phyloP scores from a whole-genome alignment of 1,139 yeast species.

The Pichia sp. region DNA sequence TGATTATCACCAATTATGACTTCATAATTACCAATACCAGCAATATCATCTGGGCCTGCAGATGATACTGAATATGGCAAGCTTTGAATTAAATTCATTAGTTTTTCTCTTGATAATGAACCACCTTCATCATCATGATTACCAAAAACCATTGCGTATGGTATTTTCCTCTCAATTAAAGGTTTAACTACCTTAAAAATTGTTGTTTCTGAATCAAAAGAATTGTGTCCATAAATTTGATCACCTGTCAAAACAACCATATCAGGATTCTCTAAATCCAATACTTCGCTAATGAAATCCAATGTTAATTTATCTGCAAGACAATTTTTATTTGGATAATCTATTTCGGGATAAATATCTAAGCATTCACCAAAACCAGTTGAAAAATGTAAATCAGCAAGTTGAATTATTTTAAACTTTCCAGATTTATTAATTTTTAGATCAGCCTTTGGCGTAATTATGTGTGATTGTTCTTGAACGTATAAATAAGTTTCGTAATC shows the following conservation, averaged over 20 bases:
- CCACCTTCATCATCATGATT: constrained; percentile 88
- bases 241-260: constrained; percentile 84
- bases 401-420: constrained; percentile 71
- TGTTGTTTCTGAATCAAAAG: constrained; percentile 77
- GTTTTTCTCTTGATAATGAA: constrained; percentile 48
- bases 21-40: constrained; percentile 77
- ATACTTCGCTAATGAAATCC: constrained; percentile 51
- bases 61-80: constrained; percentile 65
- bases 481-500: constrained; percentile 21
- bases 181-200: constrained; percentile 73
- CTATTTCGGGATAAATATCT: constrained; percentile 52
- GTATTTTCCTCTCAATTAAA: constrained; percentile 56
- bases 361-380: constrained; percentile 72
- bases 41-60: constrained; percentile 57
- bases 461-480: constrained; percentile 26
- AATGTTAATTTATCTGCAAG: constrained; percentile 69
- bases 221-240: constrained; percentile 62
- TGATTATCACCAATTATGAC: constrained; percentile 42
- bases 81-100: constrained; percentile 48
- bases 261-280: constrained; percentile 73
- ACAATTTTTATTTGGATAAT: constrained; percentile 39
- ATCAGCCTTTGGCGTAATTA: constrained; percentile 24
- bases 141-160: constrained; percentile 77
- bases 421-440: constrained; percentile 5
- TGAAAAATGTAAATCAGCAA: constrained; percentile 81